Evolutionary conservation across 176 grass and related monocot genomes (phyloP), one percentile per base, ranked within the genome.

Genomic region (Cenchrus americanus): DNA sequence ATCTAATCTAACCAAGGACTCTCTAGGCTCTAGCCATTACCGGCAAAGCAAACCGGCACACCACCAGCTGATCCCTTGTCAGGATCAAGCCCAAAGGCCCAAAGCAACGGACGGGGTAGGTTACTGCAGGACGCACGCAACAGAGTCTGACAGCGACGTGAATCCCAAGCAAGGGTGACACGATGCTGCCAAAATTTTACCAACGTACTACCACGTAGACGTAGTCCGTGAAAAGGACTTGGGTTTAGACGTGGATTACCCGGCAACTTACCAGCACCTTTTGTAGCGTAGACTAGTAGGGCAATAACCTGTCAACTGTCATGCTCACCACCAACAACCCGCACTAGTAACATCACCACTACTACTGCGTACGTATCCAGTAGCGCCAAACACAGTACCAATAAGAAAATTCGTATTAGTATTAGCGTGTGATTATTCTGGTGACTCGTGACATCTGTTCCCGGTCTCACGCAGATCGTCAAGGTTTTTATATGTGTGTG

Each of bases 131-230:
- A 43, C 10, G 12, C 34, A 77, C 37, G 54, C 21, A 43, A 27
- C 11, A 30, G 17, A 47, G 40, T 6, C 15, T 50, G 55, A 62
- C 7, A 34, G 80, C 57, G 69, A 82, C 68, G 42, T 43, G 4
- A 71, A 48, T 1, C 21, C 44, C 69, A 40, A 52, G 51, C 69
- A 40, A 52, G 51, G 60, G 44, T 75, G 78, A 81, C 70, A 75
- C 53, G 5, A 55, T 54, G 77, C 73, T 18, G 68, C 59, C 79
- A 83, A 50, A 50, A 43, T 46, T 90, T 83, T 79, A 90, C 65
- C 78, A 27, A 85, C 82, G 82, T 77, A 71, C 21, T 81, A 34
- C 34, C 34, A 71, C 21, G 5, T 34, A 18, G 47, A 13, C 0
- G 9, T 48, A 48, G 2, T 49, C 46, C 19, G 14, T 47, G 80